Percentiles rank a stretch among this genome's conserved stretches.
Conservation (phyloP, 2,329 filamentous ascomycete genomes). For the Stylonectria norvegica region DNA sequence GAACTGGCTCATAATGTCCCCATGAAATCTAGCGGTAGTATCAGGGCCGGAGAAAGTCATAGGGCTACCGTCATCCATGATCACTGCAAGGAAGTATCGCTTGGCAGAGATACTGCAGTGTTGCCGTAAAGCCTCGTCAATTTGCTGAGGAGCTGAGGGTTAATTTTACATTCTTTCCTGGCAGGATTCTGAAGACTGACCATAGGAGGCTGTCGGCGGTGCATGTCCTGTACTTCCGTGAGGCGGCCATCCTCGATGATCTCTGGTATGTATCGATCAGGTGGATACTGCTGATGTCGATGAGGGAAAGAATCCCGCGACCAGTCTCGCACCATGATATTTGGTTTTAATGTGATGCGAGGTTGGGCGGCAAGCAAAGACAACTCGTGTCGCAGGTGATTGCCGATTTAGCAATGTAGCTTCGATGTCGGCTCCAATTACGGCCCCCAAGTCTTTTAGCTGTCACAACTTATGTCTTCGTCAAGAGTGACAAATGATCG, state of each 20-base stretch:
- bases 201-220: conserved; percentile 38
- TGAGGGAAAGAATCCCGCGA: conserved; percentile 39
- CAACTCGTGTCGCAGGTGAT: too few relatives aligned
- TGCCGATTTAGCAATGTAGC: neutral
- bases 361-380: neutral
- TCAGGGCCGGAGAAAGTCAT: conserved; percentile 46
- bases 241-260: conserved; percentile 34
- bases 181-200: conserved; percentile 24
- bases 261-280: conserved; percentile 30
- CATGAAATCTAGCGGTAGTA: conserved; percentile 32
- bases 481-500: too few relatives aligned
- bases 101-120: conserved; percentile 50
- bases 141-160: conserved; percentile 37
- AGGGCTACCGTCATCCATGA: conserved; percentile 46
- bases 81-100: conserved; percentile 51
- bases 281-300: conserved; percentile 31
- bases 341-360: neutral
- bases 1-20: conserved; percentile 41
- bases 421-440: neutral
- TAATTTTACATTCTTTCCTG: conserved; percentile 5
- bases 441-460: too few relatives aligned
- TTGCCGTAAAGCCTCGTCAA: conserved; percentile 49
- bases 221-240: conserved; percentile 32
- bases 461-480: too few relatives aligned
- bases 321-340: conserved; percentile 41